These are phyloP conservation scores for Colletotrichum lini DNA, from an alignment of 2,329 filamentous ascomycete genomes.

Conservation along the genomic window DNA sequence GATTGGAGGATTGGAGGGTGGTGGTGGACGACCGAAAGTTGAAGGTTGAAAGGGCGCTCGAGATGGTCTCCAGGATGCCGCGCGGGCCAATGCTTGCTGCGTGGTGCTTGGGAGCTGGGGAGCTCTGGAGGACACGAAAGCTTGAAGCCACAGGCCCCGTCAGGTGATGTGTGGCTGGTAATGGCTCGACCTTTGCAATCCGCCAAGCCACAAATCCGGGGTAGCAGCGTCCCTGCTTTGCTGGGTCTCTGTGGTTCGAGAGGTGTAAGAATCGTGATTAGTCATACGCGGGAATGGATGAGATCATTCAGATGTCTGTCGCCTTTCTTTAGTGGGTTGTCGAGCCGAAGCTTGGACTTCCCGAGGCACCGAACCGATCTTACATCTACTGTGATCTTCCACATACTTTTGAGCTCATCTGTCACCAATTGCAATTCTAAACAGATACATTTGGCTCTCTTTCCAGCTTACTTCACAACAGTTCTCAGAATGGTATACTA, in stretches of 20 bases:
- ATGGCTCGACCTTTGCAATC: neutral
- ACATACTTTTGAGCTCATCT: conserved; percentile 5
- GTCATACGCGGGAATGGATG: conserved; percentile 36
- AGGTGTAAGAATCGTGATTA: conserved; percentile 21
- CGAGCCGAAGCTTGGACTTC: conserved; percentile 36
- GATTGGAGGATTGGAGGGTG: conserved; percentile 13
- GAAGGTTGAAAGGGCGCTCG: conserved; percentile 31
- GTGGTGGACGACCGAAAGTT: conserved; percentile 10
- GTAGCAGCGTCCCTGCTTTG: conserved; percentile 14
- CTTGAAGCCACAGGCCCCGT: conserved; percentile 45
- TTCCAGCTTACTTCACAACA: neutral
- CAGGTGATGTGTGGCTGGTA: conserved; percentile 42
- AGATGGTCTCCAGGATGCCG: conserved; percentile 17
- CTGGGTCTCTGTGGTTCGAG: neutral
- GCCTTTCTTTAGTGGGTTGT: conserved; percentile 1
- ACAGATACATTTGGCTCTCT: neutral
- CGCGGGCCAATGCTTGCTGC: neutral
- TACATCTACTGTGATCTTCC: conserved; percentile 15
- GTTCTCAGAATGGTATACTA: conserved; percentile 29
- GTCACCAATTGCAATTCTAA: neutral
- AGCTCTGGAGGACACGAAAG: conserved; percentile 52
- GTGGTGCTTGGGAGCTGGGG: conserved; percentile 41
- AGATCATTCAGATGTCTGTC: conserved; percentile 33
- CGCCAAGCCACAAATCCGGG: conserved; percentile 39
- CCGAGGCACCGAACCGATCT: conserved; percentile 31